Evolutionary conservation across 164 flowering plant species (phyloP), one percentile per base, ranked within the genome.

Genomic region (Annona cherimola): DNA sequence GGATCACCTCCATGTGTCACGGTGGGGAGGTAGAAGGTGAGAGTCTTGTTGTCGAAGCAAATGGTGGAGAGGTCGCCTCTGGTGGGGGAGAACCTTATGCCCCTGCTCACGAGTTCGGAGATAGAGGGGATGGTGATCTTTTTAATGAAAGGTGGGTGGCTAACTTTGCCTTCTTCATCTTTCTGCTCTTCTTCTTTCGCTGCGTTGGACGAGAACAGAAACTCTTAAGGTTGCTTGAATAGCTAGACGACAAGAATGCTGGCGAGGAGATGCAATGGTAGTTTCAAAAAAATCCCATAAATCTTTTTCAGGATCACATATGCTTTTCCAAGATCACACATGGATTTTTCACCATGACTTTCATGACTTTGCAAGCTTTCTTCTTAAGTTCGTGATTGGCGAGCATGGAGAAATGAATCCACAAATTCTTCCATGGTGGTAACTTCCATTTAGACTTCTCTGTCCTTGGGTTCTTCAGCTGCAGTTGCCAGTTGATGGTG

Each of bases 111-210:
- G 8, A 73, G 71, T 40, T 73, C 71, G 3, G 66, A 26, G 12
- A 67, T 71, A 3, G 65, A 43, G 7, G 76, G 76, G 18, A 73
- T 67, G 6, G 16, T 42, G 39, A 73, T 18, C 42, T 74, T 72
- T 65, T 74, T 72, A 20, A 69, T 35, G 19, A 69, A 46, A 44
- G 76, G 76, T 11, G 72, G 45, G 42, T 40, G 68, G 19, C 14
- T 63, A 4, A 1, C 69, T 11, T 40, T 40, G 18, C 11, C 9
- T 2, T 2, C 40, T 39, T 5, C 35, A 60, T 18, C 63, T 26
- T 39, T 43, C 2, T 26, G 2, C 11, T 39, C 42, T 11, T 18
- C 42, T 39, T 39, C 11, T 63, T 3, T 5, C 42, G 7, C 4
- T 8, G 4, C n/a, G 4, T 11, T 18, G 5, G 63, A 63, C 3